Conservation (phyloP, 257 asterid genomes). For the Rhazya stricta region DNA sequence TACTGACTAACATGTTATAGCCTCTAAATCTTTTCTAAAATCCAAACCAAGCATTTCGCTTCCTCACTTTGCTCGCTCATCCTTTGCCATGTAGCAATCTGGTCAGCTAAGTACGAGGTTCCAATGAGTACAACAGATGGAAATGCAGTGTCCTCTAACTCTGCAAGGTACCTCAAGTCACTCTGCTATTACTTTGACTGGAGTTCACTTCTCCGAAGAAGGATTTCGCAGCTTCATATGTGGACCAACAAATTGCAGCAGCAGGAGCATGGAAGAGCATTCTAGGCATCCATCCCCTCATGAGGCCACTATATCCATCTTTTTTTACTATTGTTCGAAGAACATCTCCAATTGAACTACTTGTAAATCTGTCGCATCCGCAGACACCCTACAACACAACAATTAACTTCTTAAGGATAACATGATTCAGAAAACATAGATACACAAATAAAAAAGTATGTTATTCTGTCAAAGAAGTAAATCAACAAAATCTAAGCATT, state of each 20-base stretch:
- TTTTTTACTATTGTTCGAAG: conserved; percentile 60
- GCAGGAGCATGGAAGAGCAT: conserved; percentile 99
- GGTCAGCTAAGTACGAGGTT: background rate
- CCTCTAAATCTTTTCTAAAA: conserved; percentile 4
- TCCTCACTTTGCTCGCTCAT: conserved; percentile 5
- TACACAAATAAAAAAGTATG: background rate
- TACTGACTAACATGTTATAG: background rate
- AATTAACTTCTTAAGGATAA: background rate
- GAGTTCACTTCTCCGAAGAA: conserved; percentile 60
- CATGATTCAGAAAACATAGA: background rate
- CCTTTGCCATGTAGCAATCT: background rate
- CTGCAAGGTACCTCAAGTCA: conserved; percentile 4
- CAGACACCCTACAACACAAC: conserved; percentile 74
- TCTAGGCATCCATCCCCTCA: conserved; percentile 96
- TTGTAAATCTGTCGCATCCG: conserved; percentile 86
- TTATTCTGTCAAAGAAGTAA: background rate
- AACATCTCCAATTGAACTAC: conserved; percentile 70
- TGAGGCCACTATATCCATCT: conserved; percentile 84
- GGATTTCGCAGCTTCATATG: conserved; percentile 80
- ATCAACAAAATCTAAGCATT: background rate
- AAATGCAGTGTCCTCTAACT: background rate
- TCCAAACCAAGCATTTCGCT: conserved; percentile 2
- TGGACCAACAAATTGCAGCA: conserved; percentile 99
- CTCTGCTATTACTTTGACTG: conserved; percentile 14
- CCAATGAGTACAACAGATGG: background rate